Evolutionary conservation across 768 basidiomycete species (phyloP), one percentile per base, ranked within the genome.

Genomic region (Amyloporia xantha): DNA sequence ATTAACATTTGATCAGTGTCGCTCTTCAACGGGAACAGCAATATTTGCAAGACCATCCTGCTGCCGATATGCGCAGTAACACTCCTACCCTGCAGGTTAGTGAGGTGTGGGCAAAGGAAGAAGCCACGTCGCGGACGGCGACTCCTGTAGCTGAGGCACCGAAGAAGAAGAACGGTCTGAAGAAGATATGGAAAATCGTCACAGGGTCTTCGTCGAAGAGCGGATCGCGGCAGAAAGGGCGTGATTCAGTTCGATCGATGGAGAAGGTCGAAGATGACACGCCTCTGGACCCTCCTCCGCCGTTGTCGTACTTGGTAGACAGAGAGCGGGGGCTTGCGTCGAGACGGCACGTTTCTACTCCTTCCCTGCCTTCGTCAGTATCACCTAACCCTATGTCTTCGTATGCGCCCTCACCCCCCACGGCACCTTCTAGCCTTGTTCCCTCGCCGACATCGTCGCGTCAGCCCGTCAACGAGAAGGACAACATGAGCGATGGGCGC

Each of bases 201-300:
- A 90, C 82, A 13, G 82, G 79, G 5, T 49, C 58, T 11, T 67
- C 76, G 24, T 64, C 69, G 15, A 78, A 78, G 54, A 67, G 71
- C 33, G 68, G 73, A 19, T 51, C 59, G 21, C 48, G 55, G 11
- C 24, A 49, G 5, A 62, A 57, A 35, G 59, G 65, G 33, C 64
- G 63, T 23, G 65, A 66, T 9, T 60, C 68, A 13, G 57, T 69
- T 5, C 72, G 71, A 13, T 70, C 69, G 11, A 48, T 67, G 21
- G 77, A 73, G 52, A 72, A 64, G 35, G 64, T 63, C 37, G 84
- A 88, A 2, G 88, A 91, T 58, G 81, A 87, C 55, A 65, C 74
- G 7, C 92, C 90, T 3, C 71, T 96, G 35, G 82, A 87, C 2
- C 95, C 94, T 1, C 95, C 95, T 2, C 95, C 95, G 4, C 86